Evolutionary conservation across 306 rosid species (phyloP).

Genomic region (Quercus rubra): DNA sequence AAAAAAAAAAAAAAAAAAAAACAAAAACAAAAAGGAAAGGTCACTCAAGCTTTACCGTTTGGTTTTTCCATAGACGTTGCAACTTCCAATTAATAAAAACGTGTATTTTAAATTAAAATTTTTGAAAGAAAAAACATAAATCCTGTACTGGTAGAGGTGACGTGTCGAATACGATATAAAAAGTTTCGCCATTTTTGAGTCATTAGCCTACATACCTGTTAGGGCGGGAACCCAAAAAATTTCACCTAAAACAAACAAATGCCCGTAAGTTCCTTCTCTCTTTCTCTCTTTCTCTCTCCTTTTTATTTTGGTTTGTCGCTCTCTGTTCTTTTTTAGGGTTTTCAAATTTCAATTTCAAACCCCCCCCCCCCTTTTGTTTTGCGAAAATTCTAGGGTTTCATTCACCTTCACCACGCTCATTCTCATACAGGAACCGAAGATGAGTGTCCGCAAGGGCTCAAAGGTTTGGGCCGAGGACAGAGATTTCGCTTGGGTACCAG

Average conservation of each 20-base stretch:
- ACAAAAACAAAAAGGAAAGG: no score
- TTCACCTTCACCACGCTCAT: background rate
- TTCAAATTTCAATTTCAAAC: slow-evolving; percentile 19
- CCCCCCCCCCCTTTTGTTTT: background rate
- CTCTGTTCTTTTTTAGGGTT: slow-evolving; percentile 45
- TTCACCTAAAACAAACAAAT: slow-evolving; percentile 29
- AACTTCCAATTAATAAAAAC: no score
- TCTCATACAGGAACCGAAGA: slow-evolving; percentile 28
- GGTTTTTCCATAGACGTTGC: no score
- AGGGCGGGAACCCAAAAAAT: slow-evolving; percentile 80
- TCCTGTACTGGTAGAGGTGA: slow-evolving; percentile 20
- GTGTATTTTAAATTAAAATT: no score
- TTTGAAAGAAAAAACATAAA: background rate
- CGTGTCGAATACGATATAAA: slow-evolving; percentile 43
- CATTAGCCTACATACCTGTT: slow-evolving; percentile 33
- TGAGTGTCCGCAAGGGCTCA: slow-evolving; percentile 74
- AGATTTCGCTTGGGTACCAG: slow-evolving; percentile 68
- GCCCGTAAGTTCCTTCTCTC: slow-evolving; percentile 18
- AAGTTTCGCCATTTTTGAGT: slow-evolving; percentile 39
- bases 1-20: no score
- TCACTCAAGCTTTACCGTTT: no score
- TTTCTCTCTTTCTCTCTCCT: slow-evolving; percentile 11
- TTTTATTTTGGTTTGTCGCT: background rate
- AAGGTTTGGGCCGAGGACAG: slow-evolving; percentile 86
- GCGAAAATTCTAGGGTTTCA: slow-evolving; percentile 9